Base-by-base conservation (phyloP, 2,329 filamentous ascomycete genomes). In the Elsinoe batatas region DNA sequence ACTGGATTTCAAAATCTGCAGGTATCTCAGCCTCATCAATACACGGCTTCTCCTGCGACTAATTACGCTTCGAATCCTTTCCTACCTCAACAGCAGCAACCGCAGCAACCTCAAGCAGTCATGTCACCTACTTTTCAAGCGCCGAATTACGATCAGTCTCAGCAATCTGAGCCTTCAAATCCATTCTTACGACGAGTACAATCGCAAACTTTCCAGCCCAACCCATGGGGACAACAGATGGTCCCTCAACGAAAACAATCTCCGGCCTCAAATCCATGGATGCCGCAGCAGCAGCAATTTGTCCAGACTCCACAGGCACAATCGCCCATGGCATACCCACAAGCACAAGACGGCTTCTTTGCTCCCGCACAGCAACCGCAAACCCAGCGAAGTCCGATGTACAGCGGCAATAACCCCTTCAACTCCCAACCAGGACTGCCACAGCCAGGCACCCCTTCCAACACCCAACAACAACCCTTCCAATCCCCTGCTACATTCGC, bases 1-100 rank as follows among this genome's bases (percentile, higher is more conserved):
- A 63, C 61, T 56, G 63, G 60, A 57, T 87, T 95, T 64, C 84
- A 91, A 65, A 82, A 80, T 59, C 77, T 95, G 69, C 83, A 87
- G 36, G 72, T 95, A 1, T 81, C 67, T 30, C 66, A 65, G 22
- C 64, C 64, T 36, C 62, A 61, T 44, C 61, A 62, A 20, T 63
- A 63, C 55, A 30, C 15, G 1, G 20, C 26, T 1, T 32, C 38
- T 3, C 22, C 37, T 12, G 38, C 42, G 1, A 37, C 20, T 32
- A 47, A 42, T 38, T 59, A 64, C 42, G 57, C 58, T 0, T 57
- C 61, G 22, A 68, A 68, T 43, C 64, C 65, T 12, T 68, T 65
- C 62, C 61, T 65, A 17, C 59, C 58, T 33, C 58, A 18, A 22
- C 40, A 61, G 42, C 63, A 65, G 63, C 53, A 56, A 57, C 18